phyloP scores from a whole-genome alignment of 78 protist genomes.

The Mastigamoeba balamuthi region DNA sequence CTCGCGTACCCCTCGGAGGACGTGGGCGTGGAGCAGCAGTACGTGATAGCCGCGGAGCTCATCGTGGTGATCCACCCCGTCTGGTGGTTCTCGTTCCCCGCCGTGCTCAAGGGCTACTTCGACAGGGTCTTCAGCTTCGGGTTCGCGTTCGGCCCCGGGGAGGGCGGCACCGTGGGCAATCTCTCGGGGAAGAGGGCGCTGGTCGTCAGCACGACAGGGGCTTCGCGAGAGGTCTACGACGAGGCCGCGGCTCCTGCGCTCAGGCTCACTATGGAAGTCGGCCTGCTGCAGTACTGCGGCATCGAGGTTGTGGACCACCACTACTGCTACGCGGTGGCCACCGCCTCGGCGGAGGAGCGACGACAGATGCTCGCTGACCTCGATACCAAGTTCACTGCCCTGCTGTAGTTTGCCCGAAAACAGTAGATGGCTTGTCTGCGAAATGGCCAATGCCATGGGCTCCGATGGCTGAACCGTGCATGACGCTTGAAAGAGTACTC shows the following conservation, averaged over 20 bases:
- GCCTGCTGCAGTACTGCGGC: too few species aligned
- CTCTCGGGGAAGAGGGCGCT: neutral
- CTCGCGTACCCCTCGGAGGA: neutral
- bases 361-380: too few species aligned
- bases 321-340: too few species aligned
- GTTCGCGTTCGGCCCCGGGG: neutral
- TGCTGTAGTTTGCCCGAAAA: too few species aligned
- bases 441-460: too few species aligned
- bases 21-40: neutral
- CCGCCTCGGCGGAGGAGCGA: too few species aligned
- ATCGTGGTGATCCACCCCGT: neutral
- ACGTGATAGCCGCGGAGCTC: neutral
- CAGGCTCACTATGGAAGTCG: too few species aligned
- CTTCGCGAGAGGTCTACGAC: neutral
- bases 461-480: too few species aligned
- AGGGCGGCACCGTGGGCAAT: neutral
- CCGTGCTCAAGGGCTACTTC: neutral
- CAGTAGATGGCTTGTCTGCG: too few species aligned
- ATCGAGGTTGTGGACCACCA: neutral
- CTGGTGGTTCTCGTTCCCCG: neutral
- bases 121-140: neutral
- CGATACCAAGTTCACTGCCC: too few species aligned
- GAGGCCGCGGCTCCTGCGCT: too few species aligned
- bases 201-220: neutral
- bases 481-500: too few species aligned